Percentiles rank a stretch among this genome's conserved stretches.
These are phyloP conservation scores for Fusarium bulbicola DNA, from an alignment of 2,329 filamentous ascomycete species.

Conservation along the genomic window DNA sequence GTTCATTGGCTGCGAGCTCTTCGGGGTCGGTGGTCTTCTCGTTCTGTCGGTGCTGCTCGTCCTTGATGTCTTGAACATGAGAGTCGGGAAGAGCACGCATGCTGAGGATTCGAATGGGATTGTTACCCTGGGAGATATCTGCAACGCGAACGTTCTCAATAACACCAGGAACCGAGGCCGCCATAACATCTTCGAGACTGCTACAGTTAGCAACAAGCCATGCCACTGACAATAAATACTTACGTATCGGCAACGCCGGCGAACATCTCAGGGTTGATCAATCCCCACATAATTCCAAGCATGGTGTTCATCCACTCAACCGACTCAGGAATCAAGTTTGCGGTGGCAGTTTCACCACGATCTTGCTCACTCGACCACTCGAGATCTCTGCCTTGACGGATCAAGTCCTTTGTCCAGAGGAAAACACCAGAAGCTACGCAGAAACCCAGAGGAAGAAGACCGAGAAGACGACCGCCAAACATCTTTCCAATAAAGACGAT, in stretches of 20 bases:
- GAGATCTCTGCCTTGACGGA: slow-evolving; percentile 80
- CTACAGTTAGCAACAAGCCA: slow-evolving; percentile 1
- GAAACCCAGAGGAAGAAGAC: slow-evolving; percentile 76
- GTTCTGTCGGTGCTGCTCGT: slow-evolving; percentile 81
- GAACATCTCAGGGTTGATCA: slow-evolving; percentile 97
- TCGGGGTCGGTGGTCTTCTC: slow-evolving; percentile 84
- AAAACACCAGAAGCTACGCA: slow-evolving; percentile 82
- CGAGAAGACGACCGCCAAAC: slow-evolving; percentile 81
- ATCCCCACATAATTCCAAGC: slow-evolving; percentile 83
- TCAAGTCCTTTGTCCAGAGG: slow-evolving; percentile 88
- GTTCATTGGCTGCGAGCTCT: slow-evolving; percentile 87
- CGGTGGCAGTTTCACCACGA: slow-evolving; percentile 84
- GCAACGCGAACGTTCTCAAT: slow-evolving; percentile 96
- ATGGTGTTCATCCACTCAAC: slow-evolving; percentile 97
- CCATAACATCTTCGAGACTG: slow-evolving; percentile 82
- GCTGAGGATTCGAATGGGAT: slow-evolving; percentile 88
- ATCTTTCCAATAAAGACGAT: slow-evolving; percentile 82
- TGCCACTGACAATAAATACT: slow-evolving; percentile 18
- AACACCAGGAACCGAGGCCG: slow-evolving; percentile 87
- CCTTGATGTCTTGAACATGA: slow-evolving; percentile 83
- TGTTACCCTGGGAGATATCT: slow-evolving; percentile 93
- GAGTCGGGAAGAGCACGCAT: slow-evolving; percentile 82
- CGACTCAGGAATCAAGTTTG: slow-evolving; percentile 90
- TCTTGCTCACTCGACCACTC: slow-evolving; percentile 92
- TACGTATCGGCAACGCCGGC: slow-evolving; percentile 85